Base-by-base conservation (phyloP, 2,329 filamentous ascomycete genomes). In the Blastomyces percursus region DNA sequence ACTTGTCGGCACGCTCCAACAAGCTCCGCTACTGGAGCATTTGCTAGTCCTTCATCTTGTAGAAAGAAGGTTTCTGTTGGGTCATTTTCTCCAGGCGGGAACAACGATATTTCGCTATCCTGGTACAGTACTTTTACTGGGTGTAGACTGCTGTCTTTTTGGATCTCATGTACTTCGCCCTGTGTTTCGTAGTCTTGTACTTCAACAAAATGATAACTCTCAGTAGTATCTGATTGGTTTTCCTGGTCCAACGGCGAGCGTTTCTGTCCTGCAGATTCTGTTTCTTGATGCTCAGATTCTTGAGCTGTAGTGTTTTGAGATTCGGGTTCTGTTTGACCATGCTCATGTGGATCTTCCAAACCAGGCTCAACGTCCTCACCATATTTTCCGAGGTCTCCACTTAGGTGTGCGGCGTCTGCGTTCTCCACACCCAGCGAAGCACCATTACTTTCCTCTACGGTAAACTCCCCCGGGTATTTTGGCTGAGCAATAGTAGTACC, bases 51-150 rank as follows among this genome's bases (percentile, higher is more conserved):
- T 65, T 81, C 77, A 67, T 87, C 81, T 66, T 81, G 77, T 27
- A 87, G 74, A 52, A 87, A 82, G 65, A 79, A 85, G 0, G 78
- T 79, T 65, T 82, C 78, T 7, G 82, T 78, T 38, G 80, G 77
- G 62, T 83, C 80, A 62, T 78, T 77, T 64, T 79, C 78, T 27
- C 75, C 75, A 2, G 81, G 82, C 44, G 83, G 82, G 67, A 87
- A 86, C 8, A 87, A 71, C 16, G 80, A 82, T 65, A 85, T 83
- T 61, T 83, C 80, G 59, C 75, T 76, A 16, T 79, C 80, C 64
- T 80, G 77, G 68, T 85, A 86, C n/a, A 79, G 69, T 21, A 86
- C 77, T 50, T 78, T 78, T 21, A 85, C 77, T 56, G 80, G 77
- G 70, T 82, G 73, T 16, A 78, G 42, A 40, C 65, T 61, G 42